Evolutionary conservation across 257 asterid genomes (phyloP).

Genomic region (Plantago major): DNA sequence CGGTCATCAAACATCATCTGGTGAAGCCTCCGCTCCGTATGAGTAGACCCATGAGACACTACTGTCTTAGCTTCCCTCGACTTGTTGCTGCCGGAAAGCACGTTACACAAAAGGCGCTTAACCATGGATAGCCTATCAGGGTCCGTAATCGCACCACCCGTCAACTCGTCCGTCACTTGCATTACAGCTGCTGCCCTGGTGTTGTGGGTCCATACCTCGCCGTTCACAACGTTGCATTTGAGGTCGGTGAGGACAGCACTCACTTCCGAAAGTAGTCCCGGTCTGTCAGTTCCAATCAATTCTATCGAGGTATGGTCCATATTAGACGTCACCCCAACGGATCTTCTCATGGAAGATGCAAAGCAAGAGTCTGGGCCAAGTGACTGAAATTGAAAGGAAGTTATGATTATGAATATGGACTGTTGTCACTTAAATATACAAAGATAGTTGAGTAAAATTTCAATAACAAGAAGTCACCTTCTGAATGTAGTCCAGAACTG

Average conservation of each 20-base stretch:
- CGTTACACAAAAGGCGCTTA: conserved; percentile 64
- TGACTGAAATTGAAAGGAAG: conserved; percentile 51
- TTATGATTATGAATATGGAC: conserved; percentile 26
- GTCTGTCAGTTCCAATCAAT: conserved; percentile 85
- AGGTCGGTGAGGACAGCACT: conserved; percentile 91
- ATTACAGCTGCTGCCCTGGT: conserved; percentile 93
- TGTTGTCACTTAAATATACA: neutral
- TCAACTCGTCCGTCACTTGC: conserved; percentile 77
- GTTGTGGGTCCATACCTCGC: conserved; percentile 99
- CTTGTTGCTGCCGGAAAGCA: conserved; percentile 76
- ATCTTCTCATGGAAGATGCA: conserved; percentile 87
- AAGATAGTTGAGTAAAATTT: conserved; percentile 11
- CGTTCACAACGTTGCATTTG: conserved; percentile 85
- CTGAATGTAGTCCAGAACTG: conserved; percentile 64
- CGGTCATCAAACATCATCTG: conserved; percentile 96
- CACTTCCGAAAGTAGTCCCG: conserved; percentile 96
- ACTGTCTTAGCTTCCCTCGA: conserved; percentile 71
- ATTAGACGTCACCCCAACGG: conserved; percentile 66
- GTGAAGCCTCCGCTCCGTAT: conserved; percentile 84
- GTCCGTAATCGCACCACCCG: conserved; percentile 58
- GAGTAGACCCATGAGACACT: conserved; percentile 64
- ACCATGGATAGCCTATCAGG: conserved; percentile 56
- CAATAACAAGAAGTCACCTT: conserved; percentile 47
- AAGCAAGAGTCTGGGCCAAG: conserved; percentile 97
- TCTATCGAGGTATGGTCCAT: conserved; percentile 83